A percentile compares a stretch with the other conserved stretches of the same genome.
phyloP scores from a whole-genome alignment of 2,329 filamentous ascomycete genomes.

The Cladosporium halotolerans region DNA sequence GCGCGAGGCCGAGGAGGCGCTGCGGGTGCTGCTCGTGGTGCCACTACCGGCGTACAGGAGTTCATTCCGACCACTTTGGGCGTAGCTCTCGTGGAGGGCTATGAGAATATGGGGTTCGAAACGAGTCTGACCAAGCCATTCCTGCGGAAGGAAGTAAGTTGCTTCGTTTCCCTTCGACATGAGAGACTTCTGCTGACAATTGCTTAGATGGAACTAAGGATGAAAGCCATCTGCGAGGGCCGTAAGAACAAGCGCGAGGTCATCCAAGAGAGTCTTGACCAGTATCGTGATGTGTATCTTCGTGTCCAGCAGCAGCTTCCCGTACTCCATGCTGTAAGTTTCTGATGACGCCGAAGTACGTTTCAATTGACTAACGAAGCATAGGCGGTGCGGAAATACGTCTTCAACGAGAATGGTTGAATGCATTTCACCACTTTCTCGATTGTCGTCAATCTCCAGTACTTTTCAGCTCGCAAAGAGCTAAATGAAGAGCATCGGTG shows the following conservation, averaged over 20 bases:
- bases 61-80: conserved; percentile 91
- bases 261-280: conserved; percentile 73
- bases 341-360: background rate
- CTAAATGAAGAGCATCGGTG: too few relatives aligned
- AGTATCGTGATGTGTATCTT: conserved; percentile 81
- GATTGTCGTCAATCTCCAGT: too few relatives aligned
- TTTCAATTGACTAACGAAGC: background rate
- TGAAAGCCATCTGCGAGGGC: conserved; percentile 95
- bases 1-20: conserved; percentile 43
- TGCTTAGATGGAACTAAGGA: conserved; percentile 75
- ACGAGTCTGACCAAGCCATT: conserved; percentile 93
- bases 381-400: conserved; percentile 20
- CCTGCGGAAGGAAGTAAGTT: conserved; percentile 69
- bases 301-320: conserved; percentile 72
- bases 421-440: too few relatives aligned
- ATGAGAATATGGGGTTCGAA: conserved; percentile 89
- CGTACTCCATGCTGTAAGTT: conserved; percentile 48
- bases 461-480: too few relatives aligned
- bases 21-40: conserved; percentile 44
- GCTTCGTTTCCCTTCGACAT: background rate
- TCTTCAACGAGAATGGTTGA: conserved; percentile 14
- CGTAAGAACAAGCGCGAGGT: conserved; percentile 67
- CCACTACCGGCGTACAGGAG: conserved; percentile 58
- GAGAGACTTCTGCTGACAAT: conserved; percentile 6
- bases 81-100: conserved; percentile 86